A percentile compares a stretch with the other conserved stretches of the same genome.
These are phyloP conservation scores for Alternaria sp. DNA, from an alignment of 2,329 filamentous ascomycete genomes.

Conservation along the genomic window DNA sequence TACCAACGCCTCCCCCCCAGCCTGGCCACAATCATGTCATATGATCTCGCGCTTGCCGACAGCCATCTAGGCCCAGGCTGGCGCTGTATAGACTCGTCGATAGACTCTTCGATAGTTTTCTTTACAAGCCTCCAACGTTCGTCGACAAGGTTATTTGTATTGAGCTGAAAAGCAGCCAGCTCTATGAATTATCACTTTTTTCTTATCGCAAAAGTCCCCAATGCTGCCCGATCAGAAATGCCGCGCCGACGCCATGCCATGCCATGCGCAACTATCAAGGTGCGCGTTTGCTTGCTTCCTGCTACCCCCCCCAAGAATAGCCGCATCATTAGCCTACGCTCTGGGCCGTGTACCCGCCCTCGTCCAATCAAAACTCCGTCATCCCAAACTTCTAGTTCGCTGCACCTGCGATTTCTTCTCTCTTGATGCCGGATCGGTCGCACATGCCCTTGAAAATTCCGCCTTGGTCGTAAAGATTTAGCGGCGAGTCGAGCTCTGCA, in stretches of 20 bases:
- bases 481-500: constrained; percentile 82
- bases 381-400: constrained; percentile 12
- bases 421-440: constrained; percentile 78
- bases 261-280: constrained; percentile 22
- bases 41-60: constrained; percentile 5
- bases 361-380: constrained; percentile 9
- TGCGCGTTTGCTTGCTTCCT: constrained; percentile 11
- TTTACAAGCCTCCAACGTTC: not conserved
- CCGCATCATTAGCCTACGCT: constrained; percentile 25
- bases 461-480: constrained; percentile 73
- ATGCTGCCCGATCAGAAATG: constrained; percentile 17
- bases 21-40: constrained; percentile 5
- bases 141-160: not conserved
- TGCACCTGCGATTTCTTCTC: constrained; percentile 56
- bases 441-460: constrained; percentile 93
- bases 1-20: constrained; percentile 1
- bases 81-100: not conserved
- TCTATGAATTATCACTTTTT: not conserved
- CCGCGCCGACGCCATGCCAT: constrained; percentile 32
- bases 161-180: not conserved
- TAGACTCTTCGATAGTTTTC: constrained; percentile 4
- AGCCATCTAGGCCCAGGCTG: constrained; percentile 1
- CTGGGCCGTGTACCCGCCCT: constrained; percentile 21
- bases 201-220: constrained; percentile 4
- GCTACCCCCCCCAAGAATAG: constrained; percentile 2